Evolutionary conservation across 495 filamentous ascomycete genomes (phyloP).

Genomic region (Cairneyella variabilis): DNA sequence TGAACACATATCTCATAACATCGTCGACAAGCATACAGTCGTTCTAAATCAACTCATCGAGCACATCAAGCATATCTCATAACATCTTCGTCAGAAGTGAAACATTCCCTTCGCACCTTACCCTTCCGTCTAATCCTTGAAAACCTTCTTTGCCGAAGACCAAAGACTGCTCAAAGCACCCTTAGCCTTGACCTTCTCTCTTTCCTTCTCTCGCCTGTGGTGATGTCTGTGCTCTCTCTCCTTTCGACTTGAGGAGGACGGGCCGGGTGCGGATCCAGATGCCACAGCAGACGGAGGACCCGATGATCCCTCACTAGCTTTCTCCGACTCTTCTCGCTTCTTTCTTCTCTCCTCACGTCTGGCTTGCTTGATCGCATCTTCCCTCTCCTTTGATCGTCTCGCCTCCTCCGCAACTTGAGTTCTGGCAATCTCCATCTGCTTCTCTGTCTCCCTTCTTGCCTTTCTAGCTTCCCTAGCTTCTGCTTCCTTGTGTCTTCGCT

Average conservation of each 20-base stretch:
- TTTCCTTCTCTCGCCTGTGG: constrained; percentile 13
- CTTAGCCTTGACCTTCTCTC: constrained; percentile 11
- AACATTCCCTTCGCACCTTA: too few species aligned
- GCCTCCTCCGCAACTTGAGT: constrained; percentile 19
- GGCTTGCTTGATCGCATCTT: constrained; percentile 14
- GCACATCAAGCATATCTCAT: not conserved
- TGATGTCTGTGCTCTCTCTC: constrained; percentile 14
- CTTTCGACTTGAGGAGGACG: not conserved
- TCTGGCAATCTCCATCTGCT: constrained; percentile 14
- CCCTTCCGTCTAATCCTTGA: too few species aligned
- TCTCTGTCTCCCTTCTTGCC: constrained; percentile 18
- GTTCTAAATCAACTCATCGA: not conserved
- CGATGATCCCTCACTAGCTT: not conserved
- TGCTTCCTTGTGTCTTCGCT: constrained; percentile 6
- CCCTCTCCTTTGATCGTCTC: constrained; percentile 14
- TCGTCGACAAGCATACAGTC: not conserved
- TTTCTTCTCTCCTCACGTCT: constrained; percentile 19
- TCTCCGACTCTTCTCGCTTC: constrained; percentile 16
- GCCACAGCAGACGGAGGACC: not conserved
- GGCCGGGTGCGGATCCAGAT: not conserved
- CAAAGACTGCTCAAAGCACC: constrained; percentile 18
- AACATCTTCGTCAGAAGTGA: not conserved
- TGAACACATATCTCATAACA: constrained; percentile 16
- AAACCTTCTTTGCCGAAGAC: constrained; percentile 22
- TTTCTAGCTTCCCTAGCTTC: constrained; percentile 19